Base-by-base conservation (phyloP, 2,329 filamentous ascomycete genomes). In the Alternaria postmessia region DNA sequence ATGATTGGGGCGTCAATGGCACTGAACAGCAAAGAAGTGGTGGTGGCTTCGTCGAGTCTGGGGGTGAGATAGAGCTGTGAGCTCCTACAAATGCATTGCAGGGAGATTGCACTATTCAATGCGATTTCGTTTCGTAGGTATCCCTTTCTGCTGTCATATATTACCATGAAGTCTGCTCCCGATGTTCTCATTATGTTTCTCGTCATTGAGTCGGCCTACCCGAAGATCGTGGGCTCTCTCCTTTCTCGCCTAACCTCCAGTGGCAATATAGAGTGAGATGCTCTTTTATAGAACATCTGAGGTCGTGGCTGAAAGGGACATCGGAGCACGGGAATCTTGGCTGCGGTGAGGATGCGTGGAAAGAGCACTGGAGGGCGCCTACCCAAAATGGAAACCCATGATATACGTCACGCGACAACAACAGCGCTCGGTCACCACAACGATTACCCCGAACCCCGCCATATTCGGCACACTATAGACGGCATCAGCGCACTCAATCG, bases 1-100 rank as follows among this genome's bases (percentile, higher is more conserved):
- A 83, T 20, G 72, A 75, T 32, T 77, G 66, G 70, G 43, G 32
- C 24, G 20, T 52, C n/a, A 61, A 61, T 3, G 55, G 57, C 12
- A 51, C 44, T 9, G 59, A 57, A 26, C 61, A 66, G 39, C 59
- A 65, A 32, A 64, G 46, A 36, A 49, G 41, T 41, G 57, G 57
- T 5, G 54, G 63, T 18, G 61, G 62, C 7, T 66, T 67, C 22
- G 56, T 62, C n/a, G 66, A 66, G 47, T 56, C 64, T 51, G 63
- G 43, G 7, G 62, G 22, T 12, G 66, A 58, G 5, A 34, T 62
- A 1, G 60, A 70, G 7, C 30, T 26, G 32, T 12, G 30, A 5
- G 22, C 5, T 9, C 16, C 9, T 38, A 16, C 14, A 6, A 26
- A 32, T 20, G 32, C 18, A 20, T 36, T 24, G 0, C 16, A 48